These are phyloP conservation scores for Ogataea paradorogensis DNA, from an alignment of 805 yeast genomes.

Conservation along the genomic window DNA sequence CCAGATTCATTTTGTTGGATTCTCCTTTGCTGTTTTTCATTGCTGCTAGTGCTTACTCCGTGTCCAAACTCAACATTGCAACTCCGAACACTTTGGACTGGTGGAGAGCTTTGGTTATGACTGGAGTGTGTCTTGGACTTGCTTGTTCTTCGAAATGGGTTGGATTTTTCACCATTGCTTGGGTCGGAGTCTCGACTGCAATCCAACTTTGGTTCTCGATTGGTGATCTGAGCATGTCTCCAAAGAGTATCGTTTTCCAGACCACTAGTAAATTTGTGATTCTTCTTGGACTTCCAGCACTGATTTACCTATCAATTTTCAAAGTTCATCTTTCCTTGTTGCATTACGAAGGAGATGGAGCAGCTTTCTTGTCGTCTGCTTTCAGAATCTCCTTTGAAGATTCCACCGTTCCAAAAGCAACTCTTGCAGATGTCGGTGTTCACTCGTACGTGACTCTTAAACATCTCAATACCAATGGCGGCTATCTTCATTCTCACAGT, in stretches of 20 bases:
- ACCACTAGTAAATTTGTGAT: conserved; percentile 48
- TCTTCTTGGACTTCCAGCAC: conserved; percentile 56
- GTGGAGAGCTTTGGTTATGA: conserved; percentile 57
- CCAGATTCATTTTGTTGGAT: conserved; percentile 72
- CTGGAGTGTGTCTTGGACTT: conserved; percentile 69
- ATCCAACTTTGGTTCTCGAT: conserved; percentile 66
- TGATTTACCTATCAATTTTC: conserved; percentile 57
- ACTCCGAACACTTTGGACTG: conserved; percentile 58
- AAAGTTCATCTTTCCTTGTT: conserved; percentile 60
- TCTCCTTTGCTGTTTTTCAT: conserved; percentile 76
- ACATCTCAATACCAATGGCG: conserved; percentile 71
- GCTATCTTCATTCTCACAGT: conserved; percentile 79
- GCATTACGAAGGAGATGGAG: conserved; percentile 63
- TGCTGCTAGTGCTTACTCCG: conserved; percentile 64
- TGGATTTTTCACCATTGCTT: conserved; percentile 74
- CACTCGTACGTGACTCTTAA: conserved; percentile 65
- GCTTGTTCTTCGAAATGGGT: conserved; percentile 82
- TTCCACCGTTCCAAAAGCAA: conserved; percentile 55
- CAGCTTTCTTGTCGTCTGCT: conserved; percentile 68
- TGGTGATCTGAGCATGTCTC: conserved; percentile 62
- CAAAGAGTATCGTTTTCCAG: conserved; percentile 44
- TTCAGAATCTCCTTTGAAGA: conserved; percentile 64
- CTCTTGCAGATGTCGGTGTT: conserved; percentile 67
- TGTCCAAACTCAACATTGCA: conserved; percentile 63
- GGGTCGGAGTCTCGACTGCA: conserved; percentile 65